Base-by-base conservation (phyloP, 495 filamentous ascomycete genomes). In the Niebla homalea region DNA sequence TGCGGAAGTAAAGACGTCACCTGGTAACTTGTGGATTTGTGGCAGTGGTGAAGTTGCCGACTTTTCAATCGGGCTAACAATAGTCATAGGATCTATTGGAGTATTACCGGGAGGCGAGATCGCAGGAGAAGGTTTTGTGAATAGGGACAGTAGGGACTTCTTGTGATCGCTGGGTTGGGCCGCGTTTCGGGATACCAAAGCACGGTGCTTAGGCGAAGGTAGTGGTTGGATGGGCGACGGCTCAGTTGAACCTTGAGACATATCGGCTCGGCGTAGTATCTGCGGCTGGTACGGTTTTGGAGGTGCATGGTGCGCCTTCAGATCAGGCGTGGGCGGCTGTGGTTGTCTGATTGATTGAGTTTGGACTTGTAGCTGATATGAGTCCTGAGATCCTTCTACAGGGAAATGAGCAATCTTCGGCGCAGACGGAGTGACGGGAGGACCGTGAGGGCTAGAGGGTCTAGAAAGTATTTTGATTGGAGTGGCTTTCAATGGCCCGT, bases 141-240 rank as follows among this genome's bases (percentile, higher is more conserved):
- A 87, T 7, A 89, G 72, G 7, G 79, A 84, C 12, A 89, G 72
- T 11, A 89, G 67, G 10, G 77, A 68, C 35, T 81, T 79, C 55
- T 72, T 79, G 49, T 92, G 85, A 10, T 84, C 77, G 4, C 64
- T 55, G 5, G 73, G 75, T 35, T 74, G 70, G 36, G 66, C 67
- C 5, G 73, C 64, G 7, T 68, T 66, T 35, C 69, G 71, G 48
- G 68, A 62, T 41, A 65, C 60, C 26, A 54, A 36, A 20, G 39
- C 35, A 6, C 18, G 21, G 22, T 50, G 47, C 45, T 50, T 37
- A 26, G 58, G 50, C 43, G 56, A 55, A 18, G 41, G 51, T 44
- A 49, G 54, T 29, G 66, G 53, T 35, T 69, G 58, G 36, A 51
- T 51, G 38, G 51, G 46, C 35, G 55, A 57, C 56, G 60, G 41